phyloP scores from a whole-genome alignment of 176 grass and related monocot species.

The Carex cristatella region DNA sequence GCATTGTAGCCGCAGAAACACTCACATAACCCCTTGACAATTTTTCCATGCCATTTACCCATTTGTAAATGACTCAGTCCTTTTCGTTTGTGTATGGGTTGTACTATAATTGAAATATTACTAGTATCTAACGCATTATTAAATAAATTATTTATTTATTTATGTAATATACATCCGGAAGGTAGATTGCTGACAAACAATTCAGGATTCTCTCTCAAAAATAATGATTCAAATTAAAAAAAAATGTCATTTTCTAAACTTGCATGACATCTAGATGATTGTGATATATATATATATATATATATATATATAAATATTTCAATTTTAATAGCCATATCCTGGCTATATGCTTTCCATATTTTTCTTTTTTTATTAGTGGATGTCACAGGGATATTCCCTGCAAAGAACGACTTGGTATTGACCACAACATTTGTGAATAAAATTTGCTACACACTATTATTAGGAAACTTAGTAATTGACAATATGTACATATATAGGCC shows the following conservation, averaged over 20 bases:
- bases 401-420: not conserved
- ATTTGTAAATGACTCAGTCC: no score
- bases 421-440: not conserved
- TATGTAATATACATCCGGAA: no score
- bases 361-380: not conserved
- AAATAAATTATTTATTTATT: no score
- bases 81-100: no score
- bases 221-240: not conserved
- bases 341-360: not conserved
- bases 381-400: not conserved
- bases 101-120: no score
- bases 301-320: not conserved
- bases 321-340: not conserved
- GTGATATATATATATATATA: not conserved
- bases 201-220: not conserved
- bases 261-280: constrained; percentile 12
- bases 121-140: no score
- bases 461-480: not conserved
- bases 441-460: not conserved
- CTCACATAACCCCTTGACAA: no score
- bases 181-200: no score
- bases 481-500: not conserved
- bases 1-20: no score
- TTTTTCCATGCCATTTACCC: no score
- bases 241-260: not conserved